These are phyloP conservation scores for Russula lepida DNA, from an alignment of 768 basidiomycete species.

Conservation along the genomic window DNA sequence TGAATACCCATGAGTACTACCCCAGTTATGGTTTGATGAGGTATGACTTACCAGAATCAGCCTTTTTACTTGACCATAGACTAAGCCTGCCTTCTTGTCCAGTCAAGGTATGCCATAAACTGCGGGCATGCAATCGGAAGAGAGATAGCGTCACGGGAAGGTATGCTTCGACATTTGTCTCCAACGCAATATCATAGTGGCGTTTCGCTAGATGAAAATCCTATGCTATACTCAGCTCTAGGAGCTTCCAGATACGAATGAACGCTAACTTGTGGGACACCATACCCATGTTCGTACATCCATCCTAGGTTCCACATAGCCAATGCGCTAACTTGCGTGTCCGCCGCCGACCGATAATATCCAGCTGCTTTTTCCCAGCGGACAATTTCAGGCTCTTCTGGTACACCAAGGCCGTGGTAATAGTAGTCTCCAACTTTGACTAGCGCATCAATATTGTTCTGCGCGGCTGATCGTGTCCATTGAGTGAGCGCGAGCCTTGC, in stretches of 20 bases:
- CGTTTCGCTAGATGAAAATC: conserved; percentile 97
- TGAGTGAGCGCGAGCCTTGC: conserved; percentile 80
- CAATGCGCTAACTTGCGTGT: conserved; percentile 84
- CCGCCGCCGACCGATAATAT: conserved; percentile 91
- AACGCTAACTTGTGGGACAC: conserved; percentile 67
- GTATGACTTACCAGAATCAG: conserved; percentile 35
- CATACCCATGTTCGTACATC: conserved; percentile 98
- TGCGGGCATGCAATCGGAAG: conserved; percentile 70
- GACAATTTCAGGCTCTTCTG: conserved; percentile 51
- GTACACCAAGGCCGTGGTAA: conserved; percentile 80
- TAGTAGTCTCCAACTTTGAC: conserved; percentile 99
- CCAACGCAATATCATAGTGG: conserved; percentile 84
- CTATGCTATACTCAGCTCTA: conserved; percentile 30
- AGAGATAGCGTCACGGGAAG: conserved; percentile 80
- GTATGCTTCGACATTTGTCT: conserved; percentile 84
- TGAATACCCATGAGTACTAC: neutral
- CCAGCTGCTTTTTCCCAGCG: conserved; percentile 86
- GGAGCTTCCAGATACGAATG: neutral
- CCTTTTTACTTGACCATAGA: conserved; percentile 50
- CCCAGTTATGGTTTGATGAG: neutral
- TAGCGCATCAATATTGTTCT: conserved; percentile 91
- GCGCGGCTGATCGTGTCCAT: conserved; percentile 91
- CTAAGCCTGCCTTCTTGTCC: conserved; percentile 59
- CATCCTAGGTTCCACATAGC: conserved; percentile 98
- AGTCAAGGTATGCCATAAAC: conserved; percentile 64